phyloP scores from a whole-genome alignment of 1,284 basidiomycete species.

The Apiotrichum sp. region DNA sequence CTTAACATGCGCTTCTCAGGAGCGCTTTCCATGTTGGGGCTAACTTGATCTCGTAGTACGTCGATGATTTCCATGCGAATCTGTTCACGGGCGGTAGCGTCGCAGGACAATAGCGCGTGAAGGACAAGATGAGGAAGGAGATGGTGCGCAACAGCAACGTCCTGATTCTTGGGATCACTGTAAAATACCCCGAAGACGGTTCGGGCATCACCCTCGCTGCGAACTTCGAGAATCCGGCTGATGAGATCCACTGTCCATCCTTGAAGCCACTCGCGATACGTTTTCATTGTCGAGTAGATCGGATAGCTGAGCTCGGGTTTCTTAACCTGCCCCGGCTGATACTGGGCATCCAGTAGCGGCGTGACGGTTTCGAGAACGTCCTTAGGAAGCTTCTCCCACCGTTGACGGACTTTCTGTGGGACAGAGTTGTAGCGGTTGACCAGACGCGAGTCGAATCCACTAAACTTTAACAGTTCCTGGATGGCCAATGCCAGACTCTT shows the following conservation, averaged over 20 bases:
- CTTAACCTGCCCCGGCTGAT: conserved; percentile 51
- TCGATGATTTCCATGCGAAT: conserved; percentile 72
- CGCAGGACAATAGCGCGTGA: conserved; percentile 74
- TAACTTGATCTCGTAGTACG: conserved; percentile 82
- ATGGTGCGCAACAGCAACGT: conserved; percentile 83
- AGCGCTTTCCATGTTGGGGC: conserved; percentile 55
- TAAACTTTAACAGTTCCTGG: conserved; percentile 84
- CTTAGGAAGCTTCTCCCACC: conserved; percentile 72
- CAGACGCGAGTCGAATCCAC: conserved; percentile 65
- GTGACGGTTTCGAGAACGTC: conserved; percentile 81
- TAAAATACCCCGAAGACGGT: conserved; percentile 75
- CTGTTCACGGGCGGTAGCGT: conserved; percentile 56
- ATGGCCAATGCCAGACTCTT: conserved; percentile 84
- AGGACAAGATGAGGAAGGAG: conserved; percentile 88
- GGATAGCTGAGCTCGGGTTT: conserved; percentile 48
- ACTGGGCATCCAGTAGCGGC: conserved; percentile 76
- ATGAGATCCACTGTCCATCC: conserved; percentile 85
- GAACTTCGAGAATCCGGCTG: conserved; percentile 48
- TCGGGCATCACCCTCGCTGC: conserved; percentile 25
- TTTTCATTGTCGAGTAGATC: conserved; percentile 67
- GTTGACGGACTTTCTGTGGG: conserved; percentile 59
- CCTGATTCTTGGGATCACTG: conserved; percentile 74
- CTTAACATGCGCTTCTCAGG: conserved; percentile 74
- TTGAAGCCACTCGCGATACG: conserved; percentile 96
- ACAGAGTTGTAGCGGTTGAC: conserved; percentile 50